Conservation (phyloP, 805 yeast species). For the Saccharomycopsis capsularis region DNA sequence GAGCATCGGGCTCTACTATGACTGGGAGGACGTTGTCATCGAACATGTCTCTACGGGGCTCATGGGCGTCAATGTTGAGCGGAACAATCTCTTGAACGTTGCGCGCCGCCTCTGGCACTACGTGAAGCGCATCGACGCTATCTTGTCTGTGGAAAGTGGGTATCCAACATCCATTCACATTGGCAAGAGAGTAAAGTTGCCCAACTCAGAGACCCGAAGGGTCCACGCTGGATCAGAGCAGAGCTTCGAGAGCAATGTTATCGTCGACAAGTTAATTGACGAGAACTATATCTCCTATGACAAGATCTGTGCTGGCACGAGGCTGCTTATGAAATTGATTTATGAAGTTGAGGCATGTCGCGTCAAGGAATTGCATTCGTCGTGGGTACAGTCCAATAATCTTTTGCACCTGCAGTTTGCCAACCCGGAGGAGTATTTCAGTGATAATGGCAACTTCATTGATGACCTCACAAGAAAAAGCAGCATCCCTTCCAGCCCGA, state of each 20-base stretch:
- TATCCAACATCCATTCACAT: too few relatives aligned
- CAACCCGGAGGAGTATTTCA: neutral
- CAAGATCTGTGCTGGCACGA: neutral
- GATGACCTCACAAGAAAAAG: neutral
- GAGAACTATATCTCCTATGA: neutral
- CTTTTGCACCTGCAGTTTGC: neutral
- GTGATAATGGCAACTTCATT: slow-evolving; percentile 1
- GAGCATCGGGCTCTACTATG: slow-evolving; percentile 5
- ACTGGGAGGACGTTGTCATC: slow-evolving; percentile 4
- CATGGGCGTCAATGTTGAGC: slow-evolving; percentile 3
- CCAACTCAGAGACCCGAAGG: too few relatives aligned
- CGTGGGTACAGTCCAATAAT: neutral
- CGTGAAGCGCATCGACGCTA: neutral
- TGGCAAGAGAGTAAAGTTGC: too few relatives aligned
- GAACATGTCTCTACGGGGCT: neutral
- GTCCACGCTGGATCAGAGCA: too few relatives aligned
- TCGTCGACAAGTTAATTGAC: slow-evolving; percentile 2
- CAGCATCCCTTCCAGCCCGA: too few relatives aligned
- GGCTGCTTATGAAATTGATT: neutral
- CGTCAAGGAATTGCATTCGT: neutral
- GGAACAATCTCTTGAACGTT: neutral
- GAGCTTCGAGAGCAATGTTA: neutral
- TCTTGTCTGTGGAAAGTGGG: too few relatives aligned
- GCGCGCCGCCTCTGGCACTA: slow-evolving; percentile 4
- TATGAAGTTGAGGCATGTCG: neutral